phyloP scores from a whole-genome alignment of 352 stramenopile species.

The Globisporangium nodosum region DNA sequence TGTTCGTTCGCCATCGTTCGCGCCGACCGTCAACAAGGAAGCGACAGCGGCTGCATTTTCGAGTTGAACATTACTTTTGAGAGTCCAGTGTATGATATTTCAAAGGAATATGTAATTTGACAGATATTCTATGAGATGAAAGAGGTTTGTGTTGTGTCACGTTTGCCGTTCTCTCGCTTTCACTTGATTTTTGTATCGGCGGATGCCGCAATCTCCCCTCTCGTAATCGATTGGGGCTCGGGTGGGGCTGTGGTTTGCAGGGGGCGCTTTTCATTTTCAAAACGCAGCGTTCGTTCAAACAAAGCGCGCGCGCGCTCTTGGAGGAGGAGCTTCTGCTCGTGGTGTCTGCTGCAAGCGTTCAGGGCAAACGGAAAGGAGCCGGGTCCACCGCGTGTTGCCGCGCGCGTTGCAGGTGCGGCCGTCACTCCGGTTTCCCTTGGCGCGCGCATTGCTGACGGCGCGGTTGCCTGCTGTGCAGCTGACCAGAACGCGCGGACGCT shows the following conservation, averaged over 20 bases:
- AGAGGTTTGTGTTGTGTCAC: neutral
- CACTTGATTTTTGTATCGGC: neutral
- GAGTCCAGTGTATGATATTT: neutral
- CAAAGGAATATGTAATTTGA: neutral
- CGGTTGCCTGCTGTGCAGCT: no score
- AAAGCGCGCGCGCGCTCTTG: no score
- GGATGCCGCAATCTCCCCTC: neutral
- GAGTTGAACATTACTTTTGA: slow-evolving; percentile 15
- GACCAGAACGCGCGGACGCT: no score
- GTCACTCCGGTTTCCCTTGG: no score
- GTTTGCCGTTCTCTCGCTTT: neutral
- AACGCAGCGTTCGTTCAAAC: no score
- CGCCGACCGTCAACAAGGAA: neutral
- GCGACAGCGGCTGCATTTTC: neutral
- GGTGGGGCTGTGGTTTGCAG: neutral
- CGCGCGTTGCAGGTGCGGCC: no score
- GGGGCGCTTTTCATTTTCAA: neutral
- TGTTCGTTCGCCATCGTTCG: neutral
- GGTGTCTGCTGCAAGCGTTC: no score
- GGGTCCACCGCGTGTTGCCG: no score
- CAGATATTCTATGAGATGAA: neutral
- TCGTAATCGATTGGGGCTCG: neutral
- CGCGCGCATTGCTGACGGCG: no score
- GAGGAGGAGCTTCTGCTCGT: no score
- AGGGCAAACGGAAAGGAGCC: no score